Base-by-base conservation (phyloP, 192 early-diverging fungal genomes). In the Entomortierella parvispora region DNA sequence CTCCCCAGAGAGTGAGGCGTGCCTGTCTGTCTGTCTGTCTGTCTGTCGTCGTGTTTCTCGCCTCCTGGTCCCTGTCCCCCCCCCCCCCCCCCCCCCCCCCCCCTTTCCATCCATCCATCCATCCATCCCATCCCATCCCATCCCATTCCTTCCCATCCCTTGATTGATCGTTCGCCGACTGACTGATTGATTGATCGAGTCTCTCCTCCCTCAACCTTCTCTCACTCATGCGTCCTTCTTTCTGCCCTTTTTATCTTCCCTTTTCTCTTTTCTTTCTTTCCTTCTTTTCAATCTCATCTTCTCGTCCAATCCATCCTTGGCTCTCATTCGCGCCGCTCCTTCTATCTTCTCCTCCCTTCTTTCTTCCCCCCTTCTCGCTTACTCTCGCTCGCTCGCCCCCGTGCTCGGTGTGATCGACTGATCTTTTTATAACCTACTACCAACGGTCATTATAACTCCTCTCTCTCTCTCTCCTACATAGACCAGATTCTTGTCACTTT, bases 281-380 rank as follows among this genome's bases (percentile, higher is more conserved):
- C 28, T 31, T 25, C 3, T 20, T 28, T 17, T 25, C 28, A 26
- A 10, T 44, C 40, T 45, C 25, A 44, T 28, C 1, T n/a, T 44
- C 29, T 29, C 42, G 6, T 17, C 9, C 17, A 25, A 15, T 20
- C 10, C 4, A 23, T 42, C n/a, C 22, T 17, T 26, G 6, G n/a
- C 33, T 25, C 33, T 44, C 34, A 25, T 58, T 20, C 37, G 5
- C 37, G 37, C 37, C 37, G 37, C 57, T 44, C 40, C 3, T 18
- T 50, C 47, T 62, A 8, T 62, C 47, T 50, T 26, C 42, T 25
- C 29, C 22, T 25, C 25, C 42, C 22, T 63, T 63, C 22, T 42
- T 52, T 62, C 17, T 6, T 50, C n/a, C 1, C 14, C n/a, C 44
- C 44, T 17, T 45, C 44, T 11, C n/a, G 44, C 44, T 18, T 45